Percentiles rank a stretch among this genome's conserved stretches.
These are phyloP conservation scores for Rhodotorula sp. DNA, from an alignment of 1,284 basidiomycete genomes.

Conservation along the genomic window DNA sequence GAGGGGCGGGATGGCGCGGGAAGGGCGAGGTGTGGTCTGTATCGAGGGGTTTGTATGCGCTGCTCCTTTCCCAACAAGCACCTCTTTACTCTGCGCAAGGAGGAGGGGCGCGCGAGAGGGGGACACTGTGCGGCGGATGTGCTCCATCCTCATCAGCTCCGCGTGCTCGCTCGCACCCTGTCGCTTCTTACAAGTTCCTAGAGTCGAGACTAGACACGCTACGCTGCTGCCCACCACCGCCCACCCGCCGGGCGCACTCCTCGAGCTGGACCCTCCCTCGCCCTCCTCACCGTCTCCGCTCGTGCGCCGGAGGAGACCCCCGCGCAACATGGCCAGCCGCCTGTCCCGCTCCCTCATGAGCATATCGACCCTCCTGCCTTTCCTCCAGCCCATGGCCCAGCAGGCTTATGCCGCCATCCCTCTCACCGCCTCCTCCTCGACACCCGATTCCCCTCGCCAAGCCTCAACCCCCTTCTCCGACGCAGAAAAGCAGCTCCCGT, in stretches of 20 bases:
- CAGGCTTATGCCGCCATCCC: constrained; percentile 10
- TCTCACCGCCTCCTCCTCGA: neutral
- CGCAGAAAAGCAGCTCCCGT: constrained; percentile 11
- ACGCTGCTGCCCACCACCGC: no score
- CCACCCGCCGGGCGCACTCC: neutral
- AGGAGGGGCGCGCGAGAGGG: no score
- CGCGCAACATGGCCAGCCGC: neutral
- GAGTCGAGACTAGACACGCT: no score
- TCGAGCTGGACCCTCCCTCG: neutral
- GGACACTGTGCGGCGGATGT: no score
- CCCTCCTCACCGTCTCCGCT: neutral
- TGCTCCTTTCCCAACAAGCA: no score
- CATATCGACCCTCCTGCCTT: constrained; percentile 1
- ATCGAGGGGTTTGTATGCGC: no score
- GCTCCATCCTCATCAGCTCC: no score
- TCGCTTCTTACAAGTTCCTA: no score
- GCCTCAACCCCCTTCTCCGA: neutral
- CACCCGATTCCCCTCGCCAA: neutral
- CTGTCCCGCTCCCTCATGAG: neutral
- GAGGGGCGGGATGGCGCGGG: neutral
- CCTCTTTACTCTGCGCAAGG: no score
- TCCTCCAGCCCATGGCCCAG: neutral
- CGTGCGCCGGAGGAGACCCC: neutral
- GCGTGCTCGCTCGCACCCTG: no score
- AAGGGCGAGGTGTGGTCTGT: no score